Conservation (phyloP, 2,329 filamentous ascomycete genomes). For the Aspergillus fijiensis region DNA sequence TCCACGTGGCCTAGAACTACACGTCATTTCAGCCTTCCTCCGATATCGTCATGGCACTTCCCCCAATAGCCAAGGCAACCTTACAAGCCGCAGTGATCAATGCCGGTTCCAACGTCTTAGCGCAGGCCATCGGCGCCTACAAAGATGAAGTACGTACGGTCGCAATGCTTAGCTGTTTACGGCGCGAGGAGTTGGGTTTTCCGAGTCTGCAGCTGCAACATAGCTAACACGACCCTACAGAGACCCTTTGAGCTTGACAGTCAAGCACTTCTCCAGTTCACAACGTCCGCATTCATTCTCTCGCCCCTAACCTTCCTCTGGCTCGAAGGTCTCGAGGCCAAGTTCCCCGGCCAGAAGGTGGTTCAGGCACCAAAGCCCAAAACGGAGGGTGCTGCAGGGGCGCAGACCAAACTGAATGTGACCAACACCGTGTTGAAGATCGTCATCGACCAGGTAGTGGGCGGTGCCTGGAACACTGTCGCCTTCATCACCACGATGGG, state of each 20-base stretch:
- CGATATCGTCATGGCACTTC: constrained; percentile 29
- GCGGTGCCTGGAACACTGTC: constrained; percentile 56
- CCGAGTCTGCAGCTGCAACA: not conserved
- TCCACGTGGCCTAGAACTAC: constrained; percentile 2
- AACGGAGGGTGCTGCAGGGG: constrained; percentile 15
- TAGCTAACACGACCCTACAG: constrained; percentile 23
- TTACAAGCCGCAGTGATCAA: constrained; percentile 55
- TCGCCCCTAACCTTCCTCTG: constrained; percentile 60
- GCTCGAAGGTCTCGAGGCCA: constrained; percentile 56
- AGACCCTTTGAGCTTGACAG: constrained; percentile 49
- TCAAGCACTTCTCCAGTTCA: constrained; percentile 54
- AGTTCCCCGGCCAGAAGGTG: constrained; percentile 48
- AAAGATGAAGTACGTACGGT: constrained; percentile 41
- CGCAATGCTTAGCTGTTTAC: not conserved
- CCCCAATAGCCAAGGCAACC: constrained; percentile 54
- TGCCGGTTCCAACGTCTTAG: constrained; percentile 55
- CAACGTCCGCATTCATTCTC: constrained; percentile 53
- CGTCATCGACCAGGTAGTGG: constrained; percentile 58
- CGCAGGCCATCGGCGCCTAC: constrained; percentile 55
- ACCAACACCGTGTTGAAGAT: constrained; percentile 53
- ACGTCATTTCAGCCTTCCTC: not conserved
- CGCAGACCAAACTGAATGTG: constrained; percentile 27
- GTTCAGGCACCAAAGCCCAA: constrained; percentile 11
- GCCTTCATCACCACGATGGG: constrained; percentile 58
- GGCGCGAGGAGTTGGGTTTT: no score